Percentiles rank a stretch among this genome's conserved stretches.
Evolutionary conservation across 192 early-diverging fungal genomes (phyloP).

Genomic region (Cladochytrium replicatum): DNA sequence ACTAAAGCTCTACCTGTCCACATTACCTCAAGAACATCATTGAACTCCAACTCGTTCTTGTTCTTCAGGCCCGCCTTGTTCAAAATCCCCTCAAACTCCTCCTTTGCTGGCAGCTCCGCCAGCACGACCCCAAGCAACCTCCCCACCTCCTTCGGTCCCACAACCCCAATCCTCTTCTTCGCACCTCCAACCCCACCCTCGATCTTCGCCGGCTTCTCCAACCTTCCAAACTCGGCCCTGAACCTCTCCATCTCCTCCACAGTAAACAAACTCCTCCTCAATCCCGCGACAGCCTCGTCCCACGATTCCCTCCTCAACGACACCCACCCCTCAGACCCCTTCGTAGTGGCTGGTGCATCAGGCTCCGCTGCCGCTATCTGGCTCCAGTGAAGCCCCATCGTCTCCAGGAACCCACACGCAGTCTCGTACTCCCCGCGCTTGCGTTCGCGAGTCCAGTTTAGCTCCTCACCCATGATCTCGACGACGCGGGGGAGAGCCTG

Average conservation of each 20-base stretch:
- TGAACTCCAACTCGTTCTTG: neutral
- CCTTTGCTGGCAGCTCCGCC: neutral
- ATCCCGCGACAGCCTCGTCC: neutral
- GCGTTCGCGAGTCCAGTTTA: constrained; percentile 62
- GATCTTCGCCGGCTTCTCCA: neutral
- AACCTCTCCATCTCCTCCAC: neutral
- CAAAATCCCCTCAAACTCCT: neutral
- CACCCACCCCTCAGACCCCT: neutral
- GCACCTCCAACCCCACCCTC: neutral
- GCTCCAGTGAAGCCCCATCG: too few relatives aligned
- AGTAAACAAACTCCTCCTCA: neutral
- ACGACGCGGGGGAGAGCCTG: constrained; percentile 78
- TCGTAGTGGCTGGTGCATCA: constrained; percentile 7
- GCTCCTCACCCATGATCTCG: constrained; percentile 85
- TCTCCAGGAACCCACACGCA: constrained; percentile 66
- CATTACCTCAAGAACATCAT: neutral
- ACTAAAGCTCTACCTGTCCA: neutral
- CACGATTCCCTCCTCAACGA: neutral
- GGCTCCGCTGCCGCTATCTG: too few relatives aligned
- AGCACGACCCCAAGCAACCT: neutral
- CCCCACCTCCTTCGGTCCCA: neutral
- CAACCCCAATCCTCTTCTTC: neutral
- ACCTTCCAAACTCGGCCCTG: neutral
- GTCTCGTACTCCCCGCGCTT: constrained; percentile 59
- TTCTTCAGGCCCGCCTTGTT: neutral